Base-by-base conservation (phyloP, 306 rosid genomes). In the Mimosa pudica region DNA sequence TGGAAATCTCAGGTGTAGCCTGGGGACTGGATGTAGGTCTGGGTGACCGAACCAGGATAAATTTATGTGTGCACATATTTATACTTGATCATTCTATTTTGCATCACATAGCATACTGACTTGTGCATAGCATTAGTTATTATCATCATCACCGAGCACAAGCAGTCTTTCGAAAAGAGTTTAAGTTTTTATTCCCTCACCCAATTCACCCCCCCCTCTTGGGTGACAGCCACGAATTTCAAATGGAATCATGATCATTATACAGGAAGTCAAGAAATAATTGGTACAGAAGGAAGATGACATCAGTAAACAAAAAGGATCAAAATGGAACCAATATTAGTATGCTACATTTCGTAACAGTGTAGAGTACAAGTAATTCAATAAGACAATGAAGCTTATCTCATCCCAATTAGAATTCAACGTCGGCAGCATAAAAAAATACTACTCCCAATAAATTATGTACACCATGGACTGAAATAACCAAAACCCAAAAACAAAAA, bases 211-310 rank as follows among this genome's bases (percentile, higher is more conserved):
- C n/a, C n/a, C n/a, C n/a, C n/a, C n/a, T n/a, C n/a, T n/a, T n/a
- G n/a, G n/a, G n/a, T n/a, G n/a, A n/a, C n/a, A n/a, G n/a, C n/a
- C n/a, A n/a, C n/a, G n/a, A n/a, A n/a, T n/a, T n/a, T n/a, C n/a
- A n/a, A n/a, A n/a, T n/a, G 49, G 38, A 70, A 66, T 66, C 48
- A 36, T 71, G 62, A 44, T 77, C 61, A n/a, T 77, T 48, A 77
- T 71, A 51, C 62, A 51, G 8, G 35, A 64, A 46, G 11, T 18
- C 70, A 82, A 77, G 55, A 66, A 65, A 77, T 32, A 69, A 77
- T 63, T 41, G 20, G 74, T 62, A 30, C 48, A 65, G 65, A 24
- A 71, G 38, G 24, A 33, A 66, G 72, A 47, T 10, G 41, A n/a
- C 48, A 38, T 10, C 11, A 67, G 48, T 6, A 52, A 58, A 70